Evolutionary conservation across 495 filamentous ascomycete genomes (phyloP), one percentile per base, ranked within the genome.

Genomic region (Podospora pseudoanserina): DNA sequence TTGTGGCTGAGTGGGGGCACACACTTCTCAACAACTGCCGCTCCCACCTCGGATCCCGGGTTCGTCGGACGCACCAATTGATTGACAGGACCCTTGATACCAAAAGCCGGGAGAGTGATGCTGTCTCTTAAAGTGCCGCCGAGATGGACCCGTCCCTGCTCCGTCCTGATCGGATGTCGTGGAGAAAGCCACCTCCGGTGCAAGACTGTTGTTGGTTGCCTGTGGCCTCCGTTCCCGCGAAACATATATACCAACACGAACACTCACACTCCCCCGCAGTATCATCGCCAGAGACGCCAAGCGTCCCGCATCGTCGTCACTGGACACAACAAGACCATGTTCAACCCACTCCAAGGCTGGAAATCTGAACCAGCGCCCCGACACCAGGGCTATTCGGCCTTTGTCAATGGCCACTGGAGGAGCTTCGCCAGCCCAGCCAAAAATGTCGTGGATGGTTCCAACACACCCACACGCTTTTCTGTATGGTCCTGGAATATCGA

Each of bases 401-500:
- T 49, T 49, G 39, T 49, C 9, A 49, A 49, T 49, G 39, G 39
- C 39, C 7, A 13, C 39, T 49, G 39, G 39, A 49, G 15, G 39
- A 49, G 15, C 7, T 16, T 13, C 9, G 39, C 7, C 39, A 49
- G 39, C 15, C 39, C 39, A 49, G 18, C 39, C 7, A 49, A 49
- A 16, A 6, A 11, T 16, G 15, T 49, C 9, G 39, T 49, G 39
- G 39, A 23, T 30, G 23, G 63, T 53, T 32, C 59, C 19, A n/a
- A 66, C 27, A 18, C 2, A n/a, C 30, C 60, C 16, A 53, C 64
- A 23, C 19, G 26, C 11, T 69, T 75, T 57, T 66, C 73, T 20
- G 58, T 73, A 9, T n/a, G 71, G 55, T 71, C 73, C 68, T 86
- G 84, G 84, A 86, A 86, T 72, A 83, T 87, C 67, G 84, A 87